Evolutionary conservation across 306 rosid genomes (phyloP), one percentile per base, ranked within the genome.

Genomic region (Castanea crenata): DNA sequence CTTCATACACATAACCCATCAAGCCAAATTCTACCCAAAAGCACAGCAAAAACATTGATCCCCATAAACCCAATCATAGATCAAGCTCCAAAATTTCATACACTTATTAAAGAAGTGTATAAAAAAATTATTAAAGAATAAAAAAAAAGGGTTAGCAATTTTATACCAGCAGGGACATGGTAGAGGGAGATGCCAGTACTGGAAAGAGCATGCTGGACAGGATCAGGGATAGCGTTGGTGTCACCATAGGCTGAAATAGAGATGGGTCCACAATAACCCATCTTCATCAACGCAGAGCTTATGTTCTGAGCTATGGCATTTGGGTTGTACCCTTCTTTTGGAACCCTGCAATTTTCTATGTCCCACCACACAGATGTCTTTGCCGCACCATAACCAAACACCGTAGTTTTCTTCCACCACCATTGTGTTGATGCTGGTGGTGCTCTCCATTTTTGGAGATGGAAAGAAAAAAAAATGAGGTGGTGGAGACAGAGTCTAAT

Each of bases 301-400:
- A 94, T 92, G 83, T 94, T 90, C 86, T 88, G 88, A 0, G 97
- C 98, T 57, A 94, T 85, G 71, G 94, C 65, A 65, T 94, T 79
- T 1, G 89, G 20, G 78, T 94, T 83, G 76, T 82, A 83, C 8
- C 78, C 85, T 63, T 72, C 54, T 49, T 13, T 83, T 0, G 96
- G 96, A 0, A 94, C 98, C 23, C 79, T 91, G 55, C 97, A 94
- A 74, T 92, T 89, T 79, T 90, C 90, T 12, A 94, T 90, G 79
- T 92, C 96, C 98, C 97, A 94, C 98, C 97, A 94, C 32, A 92
- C 94, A 3, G 92, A 94, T 2, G 87, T 90, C 83, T 94, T 91
- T 1, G 94, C 98, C 68, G 31, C 54, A 49, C 54, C 54, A 49
- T 12, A 49, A 49, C 54, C 54, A 12, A 49, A 49, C 14, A 13